Evolutionary conservation across 2,329 filamentous ascomycete species (phyloP).

Genomic region (Talaromyces verruculosus): DNA sequence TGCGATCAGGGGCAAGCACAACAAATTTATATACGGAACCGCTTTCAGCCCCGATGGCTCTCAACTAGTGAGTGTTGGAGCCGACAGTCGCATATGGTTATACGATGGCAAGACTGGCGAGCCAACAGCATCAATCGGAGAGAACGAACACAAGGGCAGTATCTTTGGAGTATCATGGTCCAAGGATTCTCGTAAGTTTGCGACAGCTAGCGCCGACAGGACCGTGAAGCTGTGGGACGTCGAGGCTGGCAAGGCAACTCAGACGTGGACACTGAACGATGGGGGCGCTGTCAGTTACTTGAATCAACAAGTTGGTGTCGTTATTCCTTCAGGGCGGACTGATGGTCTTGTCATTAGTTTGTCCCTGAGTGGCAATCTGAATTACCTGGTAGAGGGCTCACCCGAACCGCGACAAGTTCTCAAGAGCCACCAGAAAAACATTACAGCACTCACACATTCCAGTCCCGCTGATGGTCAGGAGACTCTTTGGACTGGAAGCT

Average conservation of each 20-base stretch:
- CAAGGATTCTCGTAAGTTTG: conserved; percentile 78
- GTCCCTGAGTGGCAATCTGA: conserved; percentile 83
- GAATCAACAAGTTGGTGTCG: conserved; percentile 92
- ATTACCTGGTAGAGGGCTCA: conserved; percentile 76
- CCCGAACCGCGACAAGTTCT: conserved; percentile 69
- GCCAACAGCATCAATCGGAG: conserved; percentile 66
- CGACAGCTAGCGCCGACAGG: conserved; percentile 89
- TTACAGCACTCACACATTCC: conserved; percentile 70
- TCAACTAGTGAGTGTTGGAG: conserved; percentile 80
- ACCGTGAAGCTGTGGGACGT: conserved; percentile 94
- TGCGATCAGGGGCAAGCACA: conserved; percentile 76
- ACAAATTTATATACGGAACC: conserved; percentile 83
- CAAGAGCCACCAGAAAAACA: conserved; percentile 85
- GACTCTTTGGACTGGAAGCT: conserved; percentile 84
- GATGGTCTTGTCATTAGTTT: conserved; percentile 90
- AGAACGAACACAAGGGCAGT: conserved; percentile 82
- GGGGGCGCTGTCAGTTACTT: conserved; percentile 69
- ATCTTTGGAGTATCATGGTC: conserved; percentile 93
- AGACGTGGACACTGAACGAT: conserved; percentile 81
- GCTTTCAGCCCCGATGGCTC: conserved; percentile 88
- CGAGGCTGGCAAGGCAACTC: conserved; percentile 71
- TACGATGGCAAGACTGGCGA: conserved; percentile 97
- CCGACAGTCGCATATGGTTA: conserved; percentile 88
- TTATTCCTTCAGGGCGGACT: conserved; percentile 77
- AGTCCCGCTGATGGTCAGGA: conserved; percentile 50